Percentiles rank a stretch among this genome's conserved stretches.
Evolutionary conservation across 345 rosid species (phyloP).

Genomic region (Eucalyptus shirleyi): DNA sequence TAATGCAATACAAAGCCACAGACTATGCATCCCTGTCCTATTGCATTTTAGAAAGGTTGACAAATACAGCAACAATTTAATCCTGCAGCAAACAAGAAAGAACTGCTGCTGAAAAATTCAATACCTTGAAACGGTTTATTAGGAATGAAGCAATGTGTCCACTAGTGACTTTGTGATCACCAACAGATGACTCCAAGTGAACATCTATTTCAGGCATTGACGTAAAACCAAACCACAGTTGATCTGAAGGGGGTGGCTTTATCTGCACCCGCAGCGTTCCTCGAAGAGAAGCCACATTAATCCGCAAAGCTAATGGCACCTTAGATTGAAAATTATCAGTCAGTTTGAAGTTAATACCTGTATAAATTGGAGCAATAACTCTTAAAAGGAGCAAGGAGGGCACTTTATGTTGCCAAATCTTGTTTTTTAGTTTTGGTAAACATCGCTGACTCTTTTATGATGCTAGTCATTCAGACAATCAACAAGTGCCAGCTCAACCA

Average conservation of each 20-base stretch:
- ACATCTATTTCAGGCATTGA: slow-evolving; percentile 86
- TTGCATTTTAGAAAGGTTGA: background rate
- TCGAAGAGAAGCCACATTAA: slow-evolving; percentile 66
- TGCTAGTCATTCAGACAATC: background rate
- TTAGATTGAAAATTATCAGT: slow-evolving; percentile 5
- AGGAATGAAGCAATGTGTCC: slow-evolving; percentile 58
- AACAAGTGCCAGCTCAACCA: background rate
- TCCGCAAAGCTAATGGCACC: slow-evolving; percentile 84
- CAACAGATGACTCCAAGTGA: slow-evolving; percentile 65
- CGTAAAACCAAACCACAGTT: slow-evolving; percentile 82
- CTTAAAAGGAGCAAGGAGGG: background rate
- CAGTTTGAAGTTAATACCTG: background rate
- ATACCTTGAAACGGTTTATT: slow-evolving; percentile 77
- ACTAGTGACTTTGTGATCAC: slow-evolving; percentile 76
- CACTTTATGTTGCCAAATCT: background rate
- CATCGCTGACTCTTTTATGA: background rate
- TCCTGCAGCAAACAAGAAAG: background rate
- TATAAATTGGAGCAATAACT: background rate
- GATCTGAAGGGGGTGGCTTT: slow-evolving; percentile 97
- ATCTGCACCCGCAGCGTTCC: slow-evolving; percentile 72
- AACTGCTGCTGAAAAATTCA: background rate
- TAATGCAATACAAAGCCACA: background rate
- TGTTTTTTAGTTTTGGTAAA: background rate
- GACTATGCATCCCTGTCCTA: background rate
- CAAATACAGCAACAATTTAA: background rate